These are phyloP conservation scores for Leccinum rimulosum DNA, from an alignment of 768 basidiomycete genomes.

Conservation along the genomic window DNA sequence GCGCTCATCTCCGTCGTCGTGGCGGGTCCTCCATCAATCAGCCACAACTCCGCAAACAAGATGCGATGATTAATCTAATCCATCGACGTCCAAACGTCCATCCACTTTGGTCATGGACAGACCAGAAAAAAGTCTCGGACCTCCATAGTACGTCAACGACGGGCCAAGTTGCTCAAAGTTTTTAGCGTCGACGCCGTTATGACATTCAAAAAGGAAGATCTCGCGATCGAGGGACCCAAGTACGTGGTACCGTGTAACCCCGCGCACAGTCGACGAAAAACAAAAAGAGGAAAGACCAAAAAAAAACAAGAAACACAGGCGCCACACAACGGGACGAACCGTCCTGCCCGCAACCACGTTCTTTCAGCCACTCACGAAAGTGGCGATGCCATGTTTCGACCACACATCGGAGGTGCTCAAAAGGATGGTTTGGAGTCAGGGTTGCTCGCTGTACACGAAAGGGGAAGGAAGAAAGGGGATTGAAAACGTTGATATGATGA, in stretches of 20 bases:
- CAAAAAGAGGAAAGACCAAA: background rate
- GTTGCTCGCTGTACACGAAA: background rate
- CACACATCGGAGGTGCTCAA: background rate
- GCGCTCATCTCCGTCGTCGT: conserved; percentile 24
- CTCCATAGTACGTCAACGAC: conserved; percentile 4
- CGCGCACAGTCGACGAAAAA: background rate
- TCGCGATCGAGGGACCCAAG: conserved; percentile 2
- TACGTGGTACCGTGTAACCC: background rate
- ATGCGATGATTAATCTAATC: background rate
- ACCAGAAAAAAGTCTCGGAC: background rate
- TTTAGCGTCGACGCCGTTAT: conserved; percentile 13
- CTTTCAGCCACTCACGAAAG: conserved; percentile 13
- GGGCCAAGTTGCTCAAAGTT: conserved; percentile 4
- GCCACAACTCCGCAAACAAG: background rate
- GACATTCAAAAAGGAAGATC: conserved; percentile 1
- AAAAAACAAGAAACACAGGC: conserved; percentile 6
- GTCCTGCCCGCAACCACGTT: conserved; percentile 25
- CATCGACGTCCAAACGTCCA: background rate
- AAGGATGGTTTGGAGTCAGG: background rate
- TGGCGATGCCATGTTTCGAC: conserved; percentile 17
- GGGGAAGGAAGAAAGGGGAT: background rate
- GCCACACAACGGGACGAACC: conserved; percentile 15
- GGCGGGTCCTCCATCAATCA: background rate
- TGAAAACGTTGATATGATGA: background rate
- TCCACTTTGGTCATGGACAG: background rate